Percentiles rank a stretch among this genome's conserved stretches.
Conservation (phyloP, 345 rosid genomes). For the Populus simonii region DNA sequence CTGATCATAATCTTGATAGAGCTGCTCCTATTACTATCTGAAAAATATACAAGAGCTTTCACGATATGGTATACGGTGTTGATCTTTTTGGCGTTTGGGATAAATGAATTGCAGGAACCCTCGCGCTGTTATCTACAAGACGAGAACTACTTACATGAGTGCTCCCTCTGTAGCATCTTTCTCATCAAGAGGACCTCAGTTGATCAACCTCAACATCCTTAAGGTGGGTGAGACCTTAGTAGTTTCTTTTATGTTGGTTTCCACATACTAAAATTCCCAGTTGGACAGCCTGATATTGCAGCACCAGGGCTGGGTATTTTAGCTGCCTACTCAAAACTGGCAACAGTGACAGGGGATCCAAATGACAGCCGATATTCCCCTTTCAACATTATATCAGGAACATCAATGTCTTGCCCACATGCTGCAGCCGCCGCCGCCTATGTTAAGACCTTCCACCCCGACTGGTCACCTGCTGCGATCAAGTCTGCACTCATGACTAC, state of each 20-base stretch:
- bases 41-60: not conserved
- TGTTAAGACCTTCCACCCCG: conserved; percentile 75
- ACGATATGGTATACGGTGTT: not conserved
- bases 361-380: conserved; percentile 38
- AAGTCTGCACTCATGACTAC: conserved; percentile 93
- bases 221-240: conserved; percentile 40
- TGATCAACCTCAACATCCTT: conserved; percentile 50
- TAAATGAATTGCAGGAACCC: conserved; percentile 42
- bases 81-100: not conserved
- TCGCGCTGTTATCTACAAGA: conserved; percentile 53
- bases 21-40: not conserved
- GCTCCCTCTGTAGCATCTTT: conserved; percentile 68
- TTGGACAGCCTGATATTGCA: conserved; percentile 71
- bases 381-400: conserved; percentile 71
- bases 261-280: not conserved
- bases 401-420: conserved; percentile 93
- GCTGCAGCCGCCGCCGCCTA: conserved; percentile 75
- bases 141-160: conserved; percentile 27
- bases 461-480: conserved; percentile 83
- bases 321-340: conserved; percentile 59
- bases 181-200: conserved; percentile 86
- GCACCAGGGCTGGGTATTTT: conserved; percentile 82
- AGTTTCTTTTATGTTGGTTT: not conserved
- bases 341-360: conserved; percentile 38
- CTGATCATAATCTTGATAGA: not conserved